phyloP scores from a whole-genome alignment of 2,329 filamentous ascomycete species.

The Ilyonectria robusta region DNA sequence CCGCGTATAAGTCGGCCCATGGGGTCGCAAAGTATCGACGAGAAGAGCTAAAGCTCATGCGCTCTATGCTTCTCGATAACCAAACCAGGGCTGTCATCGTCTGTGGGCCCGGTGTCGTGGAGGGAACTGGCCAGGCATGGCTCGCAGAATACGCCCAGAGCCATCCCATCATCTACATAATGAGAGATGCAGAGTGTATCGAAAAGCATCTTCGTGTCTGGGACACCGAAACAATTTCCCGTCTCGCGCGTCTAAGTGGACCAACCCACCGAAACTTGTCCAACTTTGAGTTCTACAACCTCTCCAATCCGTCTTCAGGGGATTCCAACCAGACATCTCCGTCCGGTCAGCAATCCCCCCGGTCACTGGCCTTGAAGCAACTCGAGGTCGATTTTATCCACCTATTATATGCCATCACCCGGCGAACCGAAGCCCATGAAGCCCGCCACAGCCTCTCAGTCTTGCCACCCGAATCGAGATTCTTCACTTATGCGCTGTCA shows the following conservation, averaged over 20 bases:
- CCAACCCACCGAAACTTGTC: conserved; percentile 23
- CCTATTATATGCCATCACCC: conserved; percentile 12
- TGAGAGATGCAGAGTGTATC: conserved; percentile 27
- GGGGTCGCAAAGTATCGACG: conserved; percentile 29
- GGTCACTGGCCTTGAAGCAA: conserved; percentile 26
- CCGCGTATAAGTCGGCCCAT: conserved; percentile 64
- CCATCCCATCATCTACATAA: conserved; percentile 31
- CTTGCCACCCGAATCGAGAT: conserved; percentile 20
- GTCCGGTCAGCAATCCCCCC: conserved; percentile 15
- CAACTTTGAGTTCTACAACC: conserved; percentile 32
- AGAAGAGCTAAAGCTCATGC: conserved; percentile 35
- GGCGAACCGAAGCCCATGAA: conserved; percentile 8
- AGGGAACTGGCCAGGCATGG: conserved; percentile 64
- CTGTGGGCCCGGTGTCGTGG: conserved; percentile 67
- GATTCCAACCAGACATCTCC: not conserved
- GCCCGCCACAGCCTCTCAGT: conserved; percentile 18
- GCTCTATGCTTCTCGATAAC: conserved; percentile 64
- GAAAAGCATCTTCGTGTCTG: conserved; percentile 26
- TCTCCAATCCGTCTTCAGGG: conserved; percentile 10
- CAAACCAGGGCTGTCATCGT: conserved; percentile 70
- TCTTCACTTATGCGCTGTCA: conserved; percentile 29
- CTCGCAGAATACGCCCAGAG: conserved; percentile 23
- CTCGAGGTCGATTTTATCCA: conserved; percentile 30
- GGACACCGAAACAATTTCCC: conserved; percentile 24
- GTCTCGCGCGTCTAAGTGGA: conserved; percentile 19